Conservation (phyloP, 1,284 basidiomycete species). For the Leccinum holopus region DNA sequence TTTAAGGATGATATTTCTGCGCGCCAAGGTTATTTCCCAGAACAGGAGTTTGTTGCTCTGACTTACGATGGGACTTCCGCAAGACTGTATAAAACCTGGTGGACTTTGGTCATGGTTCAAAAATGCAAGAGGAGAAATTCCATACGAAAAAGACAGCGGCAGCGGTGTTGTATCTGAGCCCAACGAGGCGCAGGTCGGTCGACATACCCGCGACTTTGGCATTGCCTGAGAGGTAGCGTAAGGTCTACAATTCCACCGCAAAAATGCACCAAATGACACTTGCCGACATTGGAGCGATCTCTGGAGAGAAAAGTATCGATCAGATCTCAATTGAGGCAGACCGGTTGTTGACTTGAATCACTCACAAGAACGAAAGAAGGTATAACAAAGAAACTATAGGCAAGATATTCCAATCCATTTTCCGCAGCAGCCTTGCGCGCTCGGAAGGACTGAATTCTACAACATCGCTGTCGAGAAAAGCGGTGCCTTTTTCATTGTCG, state of each 20-base stretch:
- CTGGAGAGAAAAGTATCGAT: neutral
- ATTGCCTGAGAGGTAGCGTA: conserved; percentile 28
- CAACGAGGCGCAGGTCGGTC: conserved; percentile 39
- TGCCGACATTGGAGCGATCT: conserved; percentile 1
- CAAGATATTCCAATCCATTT: conserved; percentile 49
- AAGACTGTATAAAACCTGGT: conserved; percentile 44
- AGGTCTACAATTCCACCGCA: neutral
- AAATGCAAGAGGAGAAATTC: neutral
- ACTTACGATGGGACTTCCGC: conserved; percentile 51
- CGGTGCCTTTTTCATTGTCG: conserved; percentile 18
- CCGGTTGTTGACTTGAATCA: neutral
- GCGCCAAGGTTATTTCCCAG: conserved; percentile 5
- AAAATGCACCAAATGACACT: neutral
- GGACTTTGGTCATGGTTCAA: neutral
- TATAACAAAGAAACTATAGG: conserved; percentile 59
- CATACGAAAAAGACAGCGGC: conserved; percentile 52
- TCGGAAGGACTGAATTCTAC: conserved; percentile 30
- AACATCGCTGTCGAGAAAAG: neutral
- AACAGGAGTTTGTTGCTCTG: neutral
- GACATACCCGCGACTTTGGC: conserved; percentile 43
- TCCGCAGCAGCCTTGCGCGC: conserved; percentile 41
- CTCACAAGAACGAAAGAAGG: conserved; percentile 56
- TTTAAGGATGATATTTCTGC: conserved; percentile 48
- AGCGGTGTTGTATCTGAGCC: conserved; percentile 46
- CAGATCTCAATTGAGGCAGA: neutral